phyloP scores from a whole-genome alignment of 495 filamentous ascomycete species.

The Symbiotaphrina buchneri region DNA sequence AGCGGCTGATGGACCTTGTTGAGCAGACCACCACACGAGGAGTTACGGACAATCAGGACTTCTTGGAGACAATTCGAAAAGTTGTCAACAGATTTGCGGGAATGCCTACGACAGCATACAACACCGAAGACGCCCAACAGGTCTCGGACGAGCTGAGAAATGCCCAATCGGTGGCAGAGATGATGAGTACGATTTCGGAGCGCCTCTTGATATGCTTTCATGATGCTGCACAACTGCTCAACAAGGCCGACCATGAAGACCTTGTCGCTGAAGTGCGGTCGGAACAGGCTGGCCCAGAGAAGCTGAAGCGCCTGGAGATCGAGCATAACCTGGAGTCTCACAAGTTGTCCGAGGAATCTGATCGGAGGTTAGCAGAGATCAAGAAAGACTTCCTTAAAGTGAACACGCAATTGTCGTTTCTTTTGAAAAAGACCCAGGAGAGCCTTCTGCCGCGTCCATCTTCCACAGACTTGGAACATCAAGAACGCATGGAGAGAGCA shows the following conservation, averaged over 20 bases:
- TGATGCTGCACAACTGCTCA: too few species aligned
- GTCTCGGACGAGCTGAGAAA: constrained; percentile 1
- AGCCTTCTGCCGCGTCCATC: not conserved
- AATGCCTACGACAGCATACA: not conserved
- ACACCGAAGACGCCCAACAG: not conserved
- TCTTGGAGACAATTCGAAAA: constrained; percentile 2
- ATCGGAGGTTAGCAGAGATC: constrained; percentile 5
- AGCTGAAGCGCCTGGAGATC: too few species aligned
- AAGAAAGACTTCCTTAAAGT: constrained; percentile 2
- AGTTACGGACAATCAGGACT: constrained; percentile 1
- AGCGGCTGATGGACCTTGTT: not conserved
- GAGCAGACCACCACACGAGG: constrained; percentile 2
- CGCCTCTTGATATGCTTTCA: too few species aligned
- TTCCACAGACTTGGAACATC: not conserved
- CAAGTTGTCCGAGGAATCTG: constrained; percentile 1
- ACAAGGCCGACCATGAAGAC: too few species aligned
- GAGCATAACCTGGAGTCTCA: too few species aligned
- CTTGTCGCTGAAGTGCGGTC: too few species aligned
- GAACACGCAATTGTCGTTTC: constrained; percentile 1
- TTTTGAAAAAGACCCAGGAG: not conserved
- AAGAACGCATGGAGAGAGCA: constrained; percentile 1
- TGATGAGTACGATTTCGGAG: not conserved
- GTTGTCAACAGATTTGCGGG: not conserved
- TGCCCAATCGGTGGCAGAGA: not conserved
- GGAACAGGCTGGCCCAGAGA: too few species aligned